Evolutionary conservation across 495 filamentous ascomycete genomes (phyloP).

Genomic region (Opeltia flavorubescens): DNA sequence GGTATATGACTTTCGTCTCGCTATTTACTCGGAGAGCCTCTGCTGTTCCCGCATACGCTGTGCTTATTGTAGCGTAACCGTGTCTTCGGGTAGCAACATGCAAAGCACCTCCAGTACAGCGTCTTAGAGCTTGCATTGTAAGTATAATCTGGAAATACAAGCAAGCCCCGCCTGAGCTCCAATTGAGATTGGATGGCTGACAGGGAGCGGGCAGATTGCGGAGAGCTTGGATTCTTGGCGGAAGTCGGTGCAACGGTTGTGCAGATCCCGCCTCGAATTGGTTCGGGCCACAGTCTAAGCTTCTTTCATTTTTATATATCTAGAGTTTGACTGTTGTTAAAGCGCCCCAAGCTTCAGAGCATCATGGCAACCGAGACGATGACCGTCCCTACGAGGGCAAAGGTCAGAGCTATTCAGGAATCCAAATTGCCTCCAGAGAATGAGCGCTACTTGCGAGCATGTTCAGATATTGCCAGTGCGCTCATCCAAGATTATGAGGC

Average conservation of each 20-base stretch:
- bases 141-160: not conserved
- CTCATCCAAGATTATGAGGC: slow-evolving; percentile 89
- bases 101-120: slow-evolving; percentile 34
- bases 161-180: not conserved
- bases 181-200: slow-evolving; percentile 7
- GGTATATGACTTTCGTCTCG: slow-evolving; percentile 88
- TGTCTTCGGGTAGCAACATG: slow-evolving; percentile 41
- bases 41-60: slow-evolving; percentile 67
- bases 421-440: slow-evolving; percentile 74
- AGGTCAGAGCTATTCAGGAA: slow-evolving; percentile 47
- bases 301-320: too few relatives aligned
- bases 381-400: slow-evolving; percentile 38
- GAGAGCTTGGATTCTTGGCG: not conserved
- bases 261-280: not conserved
- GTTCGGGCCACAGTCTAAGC: not conserved
- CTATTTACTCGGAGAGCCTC: slow-evolving; percentile 83
- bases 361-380: slow-evolving; percentile 50
- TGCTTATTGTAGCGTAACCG: slow-evolving; percentile 51
- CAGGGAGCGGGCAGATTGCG: not conserved
- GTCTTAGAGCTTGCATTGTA: slow-evolving; percentile 42
- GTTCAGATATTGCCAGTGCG: slow-evolving; percentile 84
- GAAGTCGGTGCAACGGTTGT: not conserved
- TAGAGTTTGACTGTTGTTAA: too few relatives aligned
- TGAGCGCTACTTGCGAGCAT: slow-evolving; percentile 82
- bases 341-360: not conserved